A percentile compares a stretch with the other conserved stretches of the same genome.
phyloP scores from a whole-genome alignment of 495 filamentous ascomycete species.

The Aspergillus panamensis region DNA sequence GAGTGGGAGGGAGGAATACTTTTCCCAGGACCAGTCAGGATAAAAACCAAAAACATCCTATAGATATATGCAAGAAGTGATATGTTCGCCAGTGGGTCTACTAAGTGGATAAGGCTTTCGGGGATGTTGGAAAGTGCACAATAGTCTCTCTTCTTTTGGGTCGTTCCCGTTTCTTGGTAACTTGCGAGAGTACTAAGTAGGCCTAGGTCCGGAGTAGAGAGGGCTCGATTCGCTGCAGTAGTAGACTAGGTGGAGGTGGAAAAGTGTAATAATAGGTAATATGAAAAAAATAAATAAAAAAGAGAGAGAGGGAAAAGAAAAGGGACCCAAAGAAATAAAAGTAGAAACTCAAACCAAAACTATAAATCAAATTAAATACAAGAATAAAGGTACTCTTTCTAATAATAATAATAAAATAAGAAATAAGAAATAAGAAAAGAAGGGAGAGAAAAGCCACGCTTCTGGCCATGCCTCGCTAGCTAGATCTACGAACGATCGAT shows the following conservation, averaged over 20 bases:
- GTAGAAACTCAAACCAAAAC: background rate
- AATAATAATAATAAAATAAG: background rate
- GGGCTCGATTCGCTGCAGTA: background rate
- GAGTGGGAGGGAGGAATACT: conserved; percentile 3
- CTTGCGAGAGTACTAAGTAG: no score
- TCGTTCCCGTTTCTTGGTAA: background rate
- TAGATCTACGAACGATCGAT: conserved; percentile 8
- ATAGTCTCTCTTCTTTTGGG: conserved; percentile 8
- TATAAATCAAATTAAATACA: background rate
- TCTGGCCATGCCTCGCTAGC: conserved; percentile 3
- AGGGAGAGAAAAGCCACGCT: conserved; percentile 4
- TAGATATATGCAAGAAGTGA: conserved; percentile 11
- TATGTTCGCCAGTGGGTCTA: conserved; percentile 14
- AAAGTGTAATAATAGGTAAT: background rate
- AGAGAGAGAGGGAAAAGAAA: no score
- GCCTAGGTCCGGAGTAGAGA: background rate
- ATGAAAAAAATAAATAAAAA: no score
- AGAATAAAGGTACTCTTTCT: background rate
- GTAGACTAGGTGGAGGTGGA: background rate
- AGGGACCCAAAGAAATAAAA: background rate
- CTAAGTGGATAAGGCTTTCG: conserved; percentile 13
- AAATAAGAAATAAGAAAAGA: conserved; percentile 4
- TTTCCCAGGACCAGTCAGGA: conserved; percentile 7
- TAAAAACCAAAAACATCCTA: background rate
- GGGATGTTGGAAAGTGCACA: conserved; percentile 7